A percentile compares a stretch with the other conserved stretches of the same genome.
These are phyloP conservation scores for Colletotrichum australisinense DNA, from an alignment of 2,329 filamentous ascomycete genomes.

Conservation along the genomic window DNA sequence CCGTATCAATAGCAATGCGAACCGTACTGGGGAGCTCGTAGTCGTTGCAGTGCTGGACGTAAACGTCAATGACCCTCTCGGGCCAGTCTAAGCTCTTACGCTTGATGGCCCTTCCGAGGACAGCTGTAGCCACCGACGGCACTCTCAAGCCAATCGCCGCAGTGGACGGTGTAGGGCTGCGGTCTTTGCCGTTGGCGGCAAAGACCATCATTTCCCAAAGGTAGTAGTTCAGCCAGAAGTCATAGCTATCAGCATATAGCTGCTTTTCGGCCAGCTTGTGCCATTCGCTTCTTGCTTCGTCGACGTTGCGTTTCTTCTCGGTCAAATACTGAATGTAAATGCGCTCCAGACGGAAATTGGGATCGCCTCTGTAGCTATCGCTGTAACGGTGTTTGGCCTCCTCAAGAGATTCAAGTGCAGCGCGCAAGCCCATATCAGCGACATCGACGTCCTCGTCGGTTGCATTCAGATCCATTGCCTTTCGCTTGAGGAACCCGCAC, in stretches of 20 bases:
- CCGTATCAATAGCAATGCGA: constrained; percentile 78
- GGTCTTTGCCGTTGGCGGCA: constrained; percentile 59
- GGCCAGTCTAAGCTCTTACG: constrained; percentile 78
- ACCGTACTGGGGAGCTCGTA: constrained; percentile 85
- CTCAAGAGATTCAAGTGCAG: constrained; percentile 86
- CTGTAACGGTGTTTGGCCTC: constrained; percentile 82
- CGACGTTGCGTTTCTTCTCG: constrained; percentile 81
- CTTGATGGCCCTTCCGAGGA: constrained; percentile 77
- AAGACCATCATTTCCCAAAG: constrained; percentile 86
- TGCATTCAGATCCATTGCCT: constrained; percentile 79
- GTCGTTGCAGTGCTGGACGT: constrained; percentile 85
- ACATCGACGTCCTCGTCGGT: constrained; percentile 88
- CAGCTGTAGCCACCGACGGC: constrained; percentile 79
- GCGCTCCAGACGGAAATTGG: constrained; percentile 87
- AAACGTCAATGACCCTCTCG: constrained; percentile 80
- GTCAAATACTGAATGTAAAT: constrained; percentile 94
- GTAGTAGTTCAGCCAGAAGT: constrained; percentile 96
- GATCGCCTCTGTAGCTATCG: constrained; percentile 83
- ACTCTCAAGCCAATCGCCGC: constrained; percentile 63
- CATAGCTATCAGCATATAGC: constrained; percentile 80
- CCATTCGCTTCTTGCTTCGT: constrained; percentile 83
- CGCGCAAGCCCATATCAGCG: constrained; percentile 88
- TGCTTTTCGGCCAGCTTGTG: constrained; percentile 73
- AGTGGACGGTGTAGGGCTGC: constrained; percentile 63
- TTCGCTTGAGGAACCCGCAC: constrained; percentile 92